Evolutionary conservation across 2,329 filamentous ascomycete species (phyloP).

Genomic region (Exophiala sp.): DNA sequence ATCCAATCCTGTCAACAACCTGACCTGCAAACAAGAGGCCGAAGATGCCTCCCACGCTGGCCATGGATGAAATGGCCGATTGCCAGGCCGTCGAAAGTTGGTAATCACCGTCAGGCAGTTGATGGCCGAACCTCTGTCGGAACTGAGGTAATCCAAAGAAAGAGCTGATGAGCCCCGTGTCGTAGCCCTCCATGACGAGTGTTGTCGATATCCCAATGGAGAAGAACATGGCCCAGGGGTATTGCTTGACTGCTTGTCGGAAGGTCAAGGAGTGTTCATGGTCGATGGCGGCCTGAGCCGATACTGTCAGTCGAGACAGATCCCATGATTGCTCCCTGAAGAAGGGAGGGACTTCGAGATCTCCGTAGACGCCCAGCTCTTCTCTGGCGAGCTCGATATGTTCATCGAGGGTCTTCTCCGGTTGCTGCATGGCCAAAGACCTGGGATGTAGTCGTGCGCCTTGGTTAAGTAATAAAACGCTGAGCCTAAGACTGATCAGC

Average conservation of each 20-base stretch:
- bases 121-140: conserved; percentile 32
- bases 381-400: not conserved
- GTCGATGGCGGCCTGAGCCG: not conserved
- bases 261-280: conserved; percentile 22
- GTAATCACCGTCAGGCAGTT: conserved; percentile 34
- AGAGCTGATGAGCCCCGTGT: conserved; percentile 31
- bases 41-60: conserved; percentile 50
- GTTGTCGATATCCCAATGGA: conserved; percentile 25
- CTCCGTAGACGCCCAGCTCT: not conserved
- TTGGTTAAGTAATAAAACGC: not conserved
- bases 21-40: conserved; percentile 64
- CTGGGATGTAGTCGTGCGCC: not conserved
- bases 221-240: conserved; percentile 28
- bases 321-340: not conserved
- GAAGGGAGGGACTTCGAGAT: not conserved
- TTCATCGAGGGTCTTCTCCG: not conserved
- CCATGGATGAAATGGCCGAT: not conserved
- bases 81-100: conserved; percentile 10
- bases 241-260: conserved; percentile 36
- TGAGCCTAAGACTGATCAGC: not conserved
- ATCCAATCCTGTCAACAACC: conserved; percentile 62
- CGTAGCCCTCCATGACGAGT: conserved; percentile 29
- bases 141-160: conserved; percentile 57
- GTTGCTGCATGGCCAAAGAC: not conserved
- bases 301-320: not conserved